phyloP scores from a whole-genome alignment of 1,284 basidiomycete species.

The Fomitopsis pinicola region DNA sequence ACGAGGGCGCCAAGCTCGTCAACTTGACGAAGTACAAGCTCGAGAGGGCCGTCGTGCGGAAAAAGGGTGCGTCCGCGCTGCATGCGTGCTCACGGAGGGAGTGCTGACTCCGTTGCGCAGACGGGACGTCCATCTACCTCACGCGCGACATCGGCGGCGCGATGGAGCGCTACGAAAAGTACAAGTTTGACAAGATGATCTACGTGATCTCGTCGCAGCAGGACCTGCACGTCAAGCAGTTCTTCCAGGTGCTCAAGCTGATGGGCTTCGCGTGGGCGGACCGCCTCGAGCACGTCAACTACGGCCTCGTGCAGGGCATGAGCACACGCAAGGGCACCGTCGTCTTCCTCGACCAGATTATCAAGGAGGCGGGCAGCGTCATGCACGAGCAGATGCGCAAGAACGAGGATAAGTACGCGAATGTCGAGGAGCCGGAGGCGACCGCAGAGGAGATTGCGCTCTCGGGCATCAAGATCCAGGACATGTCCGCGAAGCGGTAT shows the following conservation, averaged over 20 bases:
- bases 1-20: conserved; percentile 73
- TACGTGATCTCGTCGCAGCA: conserved; percentile 96
- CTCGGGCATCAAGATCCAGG: conserved; percentile 97
- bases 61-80: conserved; percentile 57
- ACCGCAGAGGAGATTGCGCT: conserved; percentile 89
- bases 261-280: conserved; percentile 90
- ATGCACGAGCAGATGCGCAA: conserved; percentile 98
- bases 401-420: conserved; percentile 91
- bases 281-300: conserved; percentile 86
- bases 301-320: conserved; percentile 93
- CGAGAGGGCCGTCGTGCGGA: conserved; percentile 87
- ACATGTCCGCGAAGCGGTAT: conserved; percentile 92
- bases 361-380: conserved; percentile 83
- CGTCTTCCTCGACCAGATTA: conserved; percentile 94
- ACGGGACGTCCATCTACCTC: conserved; percentile 96
- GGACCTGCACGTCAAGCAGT: conserved; percentile 88
- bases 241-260: conserved; percentile 92
- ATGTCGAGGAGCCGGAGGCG: conserved; percentile 84
- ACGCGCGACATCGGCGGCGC: conserved; percentile 98
- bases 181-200: conserved; percentile 98
- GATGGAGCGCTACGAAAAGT: conserved; percentile 88
- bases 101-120: conserved; percentile 34
- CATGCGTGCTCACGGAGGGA: neutral
- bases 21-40: conserved; percentile 88
- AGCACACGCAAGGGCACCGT: conserved; percentile 96